Evolutionary conservation across 108 stramenopile species (phyloP).

Genomic region (Nitzschia putrida): DNA sequence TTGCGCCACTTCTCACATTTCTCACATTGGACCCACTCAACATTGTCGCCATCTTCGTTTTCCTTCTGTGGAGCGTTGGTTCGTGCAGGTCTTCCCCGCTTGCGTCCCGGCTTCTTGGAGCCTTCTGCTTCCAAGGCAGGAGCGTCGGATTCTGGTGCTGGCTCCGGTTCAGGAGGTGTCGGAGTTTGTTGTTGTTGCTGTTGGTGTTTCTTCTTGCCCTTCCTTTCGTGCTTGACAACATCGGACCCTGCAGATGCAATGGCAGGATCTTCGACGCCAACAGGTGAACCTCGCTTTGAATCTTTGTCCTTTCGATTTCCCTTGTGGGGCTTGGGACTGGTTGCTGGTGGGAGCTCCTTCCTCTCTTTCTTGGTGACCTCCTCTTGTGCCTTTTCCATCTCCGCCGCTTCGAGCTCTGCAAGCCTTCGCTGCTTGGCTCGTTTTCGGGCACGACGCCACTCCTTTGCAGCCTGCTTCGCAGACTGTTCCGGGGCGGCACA

Average conservation of each 20-base stretch:
- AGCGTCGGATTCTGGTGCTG: constrained; percentile 1
- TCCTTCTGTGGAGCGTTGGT: constrained; percentile 23
- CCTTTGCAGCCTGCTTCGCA: constrained; percentile 62
- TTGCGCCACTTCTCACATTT: constrained; percentile 84
- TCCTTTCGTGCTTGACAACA: constrained; percentile 24
- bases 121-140: constrained; percentile 19
- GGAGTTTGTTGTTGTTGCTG: constrained; percentile 8
- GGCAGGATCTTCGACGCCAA: constrained; percentile 21
- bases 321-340: constrained; percentile 24
- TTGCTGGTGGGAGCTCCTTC: not conserved
- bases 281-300: constrained; percentile 5
- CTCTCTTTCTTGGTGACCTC: constrained; percentile 8
- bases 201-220: constrained; percentile 24
- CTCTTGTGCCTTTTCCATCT: not conserved
- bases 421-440: constrained; percentile 30
- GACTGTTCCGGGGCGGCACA: constrained; percentile 79
- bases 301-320: constrained; percentile 8
- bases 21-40: constrained; percentile 89
- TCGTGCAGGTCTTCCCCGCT: constrained; percentile 39
- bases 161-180: constrained; percentile 7
- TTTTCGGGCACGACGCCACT: constrained; percentile 57
- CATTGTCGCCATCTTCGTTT: constrained; percentile 56
- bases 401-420: constrained; percentile 38
- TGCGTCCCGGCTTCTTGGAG: constrained; percentile 33
- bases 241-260: constrained; percentile 13